phyloP scores from a whole-genome alignment of 2,329 filamentous ascomycete species.

The Hymenoscyphus linearis region DNA sequence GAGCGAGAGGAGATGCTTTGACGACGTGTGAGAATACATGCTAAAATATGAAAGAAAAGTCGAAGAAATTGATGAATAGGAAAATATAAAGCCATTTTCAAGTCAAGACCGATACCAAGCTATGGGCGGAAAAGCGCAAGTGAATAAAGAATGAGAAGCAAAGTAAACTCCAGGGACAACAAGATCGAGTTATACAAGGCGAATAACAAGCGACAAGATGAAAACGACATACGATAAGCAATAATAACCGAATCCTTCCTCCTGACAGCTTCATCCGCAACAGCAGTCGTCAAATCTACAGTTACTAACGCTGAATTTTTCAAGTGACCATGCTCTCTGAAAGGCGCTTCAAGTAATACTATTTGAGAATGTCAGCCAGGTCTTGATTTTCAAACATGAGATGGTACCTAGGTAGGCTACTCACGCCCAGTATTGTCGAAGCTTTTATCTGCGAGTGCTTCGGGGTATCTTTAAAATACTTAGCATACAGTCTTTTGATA shows the following conservation, averaged over 20 bases:
- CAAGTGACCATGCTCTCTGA: constrained; percentile 44
- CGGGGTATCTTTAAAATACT: constrained; percentile 64
- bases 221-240: constrained; percentile 66
- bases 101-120: neutral
- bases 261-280: constrained; percentile 83
- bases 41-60: neutral
- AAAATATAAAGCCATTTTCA: too few relatives aligned
- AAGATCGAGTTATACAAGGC: too few relatives aligned
- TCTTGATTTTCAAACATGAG: neutral
- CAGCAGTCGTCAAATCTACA: constrained; percentile 83
- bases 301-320: constrained; percentile 71
- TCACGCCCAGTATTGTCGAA: constrained; percentile 96
- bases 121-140: neutral
- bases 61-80: too few relatives aligned
- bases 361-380: constrained; percentile 12
- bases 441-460: constrained; percentile 77
- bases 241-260: constrained; percentile 74
- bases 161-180: too few relatives aligned
- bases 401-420: too few relatives aligned
- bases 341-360: constrained; percentile 67
- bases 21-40: too few relatives aligned
- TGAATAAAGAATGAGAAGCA: neutral
- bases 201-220: too few relatives aligned
- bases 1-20: constrained; percentile 1
- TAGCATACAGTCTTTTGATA: neutral